Percentiles rank a stretch among this genome's conserved stretches.
Conservation (phyloP, 495 filamentous ascomycete genomes). For the Aspergillus steynii region DNA sequence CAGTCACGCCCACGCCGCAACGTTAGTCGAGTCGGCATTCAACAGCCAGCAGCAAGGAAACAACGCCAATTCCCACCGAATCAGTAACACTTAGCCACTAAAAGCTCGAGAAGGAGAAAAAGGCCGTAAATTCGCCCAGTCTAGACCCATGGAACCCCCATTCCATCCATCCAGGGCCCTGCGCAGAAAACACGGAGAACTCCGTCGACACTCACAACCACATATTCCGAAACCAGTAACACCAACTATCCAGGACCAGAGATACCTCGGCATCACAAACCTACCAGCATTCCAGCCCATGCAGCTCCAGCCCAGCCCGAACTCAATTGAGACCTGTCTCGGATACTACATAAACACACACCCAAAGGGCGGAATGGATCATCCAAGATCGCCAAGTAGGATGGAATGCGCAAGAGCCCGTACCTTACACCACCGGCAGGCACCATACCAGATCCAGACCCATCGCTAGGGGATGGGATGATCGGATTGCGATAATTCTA, state of each 20-base stretch:
- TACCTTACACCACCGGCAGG: too few relatives aligned
- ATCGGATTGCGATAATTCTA: too few relatives aligned
- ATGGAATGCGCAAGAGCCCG: background rate
- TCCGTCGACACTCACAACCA: background rate
- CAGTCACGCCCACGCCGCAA: background rate
- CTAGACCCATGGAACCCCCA: background rate
- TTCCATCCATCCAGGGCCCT: too few relatives aligned
- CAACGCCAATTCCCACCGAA: too few relatives aligned
- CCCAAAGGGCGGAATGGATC: background rate
- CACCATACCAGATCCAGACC: background rate
- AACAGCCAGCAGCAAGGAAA: too few relatives aligned
- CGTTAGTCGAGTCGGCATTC: too few relatives aligned
- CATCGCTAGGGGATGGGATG: background rate
- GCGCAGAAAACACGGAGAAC: background rate
- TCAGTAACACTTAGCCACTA: too few relatives aligned
- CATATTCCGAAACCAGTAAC: background rate
- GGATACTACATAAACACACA: background rate
- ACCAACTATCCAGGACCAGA: background rate
- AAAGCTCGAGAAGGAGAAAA: too few relatives aligned
- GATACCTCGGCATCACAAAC: too few relatives aligned
- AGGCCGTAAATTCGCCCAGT: background rate
- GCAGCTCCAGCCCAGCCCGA: background rate
- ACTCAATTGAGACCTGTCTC: background rate
- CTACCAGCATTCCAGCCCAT: too few relatives aligned
- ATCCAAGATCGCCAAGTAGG: background rate